Conservation (phyloP, 345 rosid species). For the Populus alba region DNA sequence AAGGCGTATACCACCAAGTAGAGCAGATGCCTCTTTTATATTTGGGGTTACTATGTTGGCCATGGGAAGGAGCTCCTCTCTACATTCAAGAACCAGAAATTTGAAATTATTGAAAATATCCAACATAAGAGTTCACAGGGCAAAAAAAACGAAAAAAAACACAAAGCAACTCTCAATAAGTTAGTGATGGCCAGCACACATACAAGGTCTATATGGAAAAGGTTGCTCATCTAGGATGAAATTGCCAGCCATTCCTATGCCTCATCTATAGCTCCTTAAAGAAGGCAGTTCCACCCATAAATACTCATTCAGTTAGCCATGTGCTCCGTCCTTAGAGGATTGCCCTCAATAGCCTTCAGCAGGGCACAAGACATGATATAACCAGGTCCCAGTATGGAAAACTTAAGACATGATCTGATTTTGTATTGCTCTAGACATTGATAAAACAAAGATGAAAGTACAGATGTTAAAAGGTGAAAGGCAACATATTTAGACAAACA, state of each 20-base stretch:
- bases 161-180: neutral
- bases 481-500: too few species aligned
- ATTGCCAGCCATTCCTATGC: neutral
- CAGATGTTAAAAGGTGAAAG: too few species aligned
- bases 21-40: slow-evolving; percentile 83
- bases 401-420: too few species aligned
- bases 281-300: too few species aligned
- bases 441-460: too few species aligned
- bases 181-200: neutral
- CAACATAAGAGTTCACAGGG: neutral
- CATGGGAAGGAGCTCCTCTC: slow-evolving; percentile 78
- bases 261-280: neutral
- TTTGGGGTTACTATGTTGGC: slow-evolving; percentile 90
- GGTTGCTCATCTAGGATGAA: slow-evolving; percentile 4
- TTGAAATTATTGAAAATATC: neutral
- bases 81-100: slow-evolving; percentile 34
- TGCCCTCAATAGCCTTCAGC: too few species aligned
- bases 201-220: neutral
- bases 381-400: too few species aligned
- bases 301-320: too few species aligned
- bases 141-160: neutral
- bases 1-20: slow-evolving; percentile 61
- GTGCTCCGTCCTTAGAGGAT: too few species aligned
- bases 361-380: too few species aligned
- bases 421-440: too few species aligned